Conservation (phyloP, 1,139 yeast species). For the Spathaspora sp. region DNA sequence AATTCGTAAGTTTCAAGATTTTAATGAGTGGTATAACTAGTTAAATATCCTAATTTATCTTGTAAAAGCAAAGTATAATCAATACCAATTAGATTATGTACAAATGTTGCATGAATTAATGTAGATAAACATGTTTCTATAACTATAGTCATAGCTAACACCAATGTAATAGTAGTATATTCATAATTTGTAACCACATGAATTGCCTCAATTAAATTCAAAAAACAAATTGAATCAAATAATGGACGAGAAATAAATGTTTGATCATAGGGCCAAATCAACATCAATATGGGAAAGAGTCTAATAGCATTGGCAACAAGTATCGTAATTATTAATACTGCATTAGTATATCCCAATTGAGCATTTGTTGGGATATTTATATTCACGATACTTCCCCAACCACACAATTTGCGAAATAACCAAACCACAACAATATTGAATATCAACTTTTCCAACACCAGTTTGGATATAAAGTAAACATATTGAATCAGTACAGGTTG, state of each 20-base stretch:
- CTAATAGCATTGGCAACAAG: constrained; percentile 76
- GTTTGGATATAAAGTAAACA: constrained; percentile 59
- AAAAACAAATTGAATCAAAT: constrained; percentile 60
- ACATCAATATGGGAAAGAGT: constrained; percentile 87
- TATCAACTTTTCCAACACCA: constrained; percentile 56
- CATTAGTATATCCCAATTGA: constrained; percentile 25
- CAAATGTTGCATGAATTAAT: not conserved
- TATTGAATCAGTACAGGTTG: constrained; percentile 62
- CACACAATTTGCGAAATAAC: constrained; percentile 31
- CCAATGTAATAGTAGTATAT: not conserved
- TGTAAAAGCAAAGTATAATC: not conserved
- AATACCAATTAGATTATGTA: not conserved
- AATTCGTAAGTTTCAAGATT: constrained; percentile 17
- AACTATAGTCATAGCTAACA: not conserved
- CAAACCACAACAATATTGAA: constrained; percentile 53
- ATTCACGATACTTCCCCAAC: constrained; percentile 25
- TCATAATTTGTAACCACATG: constrained; percentile 35
- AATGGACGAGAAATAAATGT: constrained; percentile 62
- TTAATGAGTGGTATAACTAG: constrained; percentile 14
- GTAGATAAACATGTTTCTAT: not conserved
- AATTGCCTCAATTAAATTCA: constrained; percentile 68
- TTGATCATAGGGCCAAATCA: constrained; percentile 92
- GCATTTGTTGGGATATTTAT: constrained; percentile 20
- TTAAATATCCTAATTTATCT: not conserved
- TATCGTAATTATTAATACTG: constrained; percentile 63